Evolutionary conservation across 345 rosid species (phyloP).

Genomic region (Eutrema heterophyllum): DNA sequence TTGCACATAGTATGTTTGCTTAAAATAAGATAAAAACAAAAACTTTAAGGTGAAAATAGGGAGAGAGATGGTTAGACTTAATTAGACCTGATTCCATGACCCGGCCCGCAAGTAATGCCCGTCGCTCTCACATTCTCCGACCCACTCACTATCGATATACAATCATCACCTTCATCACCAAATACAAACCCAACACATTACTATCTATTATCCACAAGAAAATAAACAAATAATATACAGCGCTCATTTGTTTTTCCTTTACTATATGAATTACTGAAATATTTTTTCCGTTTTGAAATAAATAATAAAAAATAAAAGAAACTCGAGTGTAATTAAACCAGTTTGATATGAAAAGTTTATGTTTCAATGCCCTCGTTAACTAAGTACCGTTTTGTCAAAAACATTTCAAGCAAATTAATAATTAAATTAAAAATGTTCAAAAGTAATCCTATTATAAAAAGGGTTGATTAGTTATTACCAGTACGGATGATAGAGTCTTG

Average conservation of each 20-base stretch:
- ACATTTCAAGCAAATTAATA: too few species aligned
- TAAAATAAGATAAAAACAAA: background rate
- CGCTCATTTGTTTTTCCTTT: background rate
- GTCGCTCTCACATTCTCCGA: conserved; percentile 70
- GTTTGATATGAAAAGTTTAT: too few species aligned
- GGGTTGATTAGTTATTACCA: conserved; percentile 33
- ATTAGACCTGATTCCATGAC: conserved; percentile 96
- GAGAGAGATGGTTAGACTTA: conserved; percentile 48
- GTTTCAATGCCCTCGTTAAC: too few species aligned
- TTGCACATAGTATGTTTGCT: conserved; percentile 8
- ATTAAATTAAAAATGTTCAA: too few species aligned
- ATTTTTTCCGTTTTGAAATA: too few species aligned
- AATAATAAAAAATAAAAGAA: too few species aligned
- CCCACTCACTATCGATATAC: conserved; percentile 83
- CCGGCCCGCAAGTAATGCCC: conserved; percentile 89
- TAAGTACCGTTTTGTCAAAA: too few species aligned
- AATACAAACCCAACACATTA: conserved; percentile 14
- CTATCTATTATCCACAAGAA: background rate
- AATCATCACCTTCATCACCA: conserved; percentile 72
- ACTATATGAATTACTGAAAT: too few species aligned
- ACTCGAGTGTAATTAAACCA: too few species aligned
- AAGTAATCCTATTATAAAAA: too few species aligned
- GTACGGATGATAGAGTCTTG: conserved; percentile 56
- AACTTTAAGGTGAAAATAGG: conserved; percentile 18
- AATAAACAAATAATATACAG: too few species aligned